Base-by-base conservation (phyloP, 345 rosid genomes). In the Euphorbia peplus region DNA sequence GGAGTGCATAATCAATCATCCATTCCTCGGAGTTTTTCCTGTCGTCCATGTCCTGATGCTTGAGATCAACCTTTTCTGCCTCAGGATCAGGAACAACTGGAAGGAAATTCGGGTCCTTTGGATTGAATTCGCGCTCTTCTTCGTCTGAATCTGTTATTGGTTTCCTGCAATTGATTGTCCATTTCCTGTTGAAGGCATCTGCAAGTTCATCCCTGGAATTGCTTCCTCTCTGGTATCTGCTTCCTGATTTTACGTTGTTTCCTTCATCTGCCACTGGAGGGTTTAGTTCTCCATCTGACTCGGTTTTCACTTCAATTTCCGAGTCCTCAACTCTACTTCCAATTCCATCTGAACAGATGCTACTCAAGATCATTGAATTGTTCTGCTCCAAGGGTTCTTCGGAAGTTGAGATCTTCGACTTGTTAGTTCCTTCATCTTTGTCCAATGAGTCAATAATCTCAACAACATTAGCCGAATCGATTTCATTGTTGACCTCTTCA, bases 41-140 rank as follows among this genome's bases (percentile, higher is more conserved):
- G 46, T 67, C 76, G 19, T 76, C 80, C 72, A 67, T 55, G 53
- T 14, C 50, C 61, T 71, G 75, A 63, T 76, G 80, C 57, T 54
- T 76, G 54, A 76, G 76, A 67, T 76, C 76, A 25, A 76, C 76
- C 60, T 67, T 71, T 48, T 76, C 76, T 62, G 72, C 68, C 35
- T 88, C 95, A 2, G 84, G 80, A 4, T 83, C 90, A 11, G 80
- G 77, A 25, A 78, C 83, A 48, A 84, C 1, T 1, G 95, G 86
- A 68, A 91, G 85, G 81, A 78, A 95, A 69, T 83, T 95, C 8
- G 97, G 99, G 59, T 87, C 96, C 78, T 77, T 80, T 15, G 96
- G 97, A 71, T 87, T 95, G 81, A 91, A 89, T 15, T 61, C 60
- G 69, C 75, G 79, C 57, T 22, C 22, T 25, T 22, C 22, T 25